Conservation (phyloP, 1,284 basidiomycete species). For the Lentinula novae-zelandiae region DNA sequence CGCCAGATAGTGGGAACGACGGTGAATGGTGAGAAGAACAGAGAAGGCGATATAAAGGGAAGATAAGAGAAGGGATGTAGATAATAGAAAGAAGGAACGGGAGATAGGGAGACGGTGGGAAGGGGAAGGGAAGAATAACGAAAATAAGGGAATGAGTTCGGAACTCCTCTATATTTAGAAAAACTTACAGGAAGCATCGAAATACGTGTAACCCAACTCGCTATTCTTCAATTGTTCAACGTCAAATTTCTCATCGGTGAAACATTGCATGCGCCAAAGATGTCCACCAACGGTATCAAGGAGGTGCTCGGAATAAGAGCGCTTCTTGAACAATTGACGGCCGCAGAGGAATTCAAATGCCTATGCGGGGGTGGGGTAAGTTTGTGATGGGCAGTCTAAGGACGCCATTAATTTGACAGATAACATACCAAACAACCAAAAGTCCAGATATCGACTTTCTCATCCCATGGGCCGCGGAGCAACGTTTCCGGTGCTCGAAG, state of each 20-base stretch:
- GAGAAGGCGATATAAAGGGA: neutral
- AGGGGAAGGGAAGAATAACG: neutral
- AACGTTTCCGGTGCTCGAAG: constrained; percentile 29
- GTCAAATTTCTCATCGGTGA: constrained; percentile 10
- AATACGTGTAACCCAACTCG: constrained; percentile 2
- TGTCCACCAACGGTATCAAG: constrained; percentile 7
- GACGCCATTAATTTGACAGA: neutral
- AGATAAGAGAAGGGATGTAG: neutral
- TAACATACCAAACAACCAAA: constrained; percentile 28
- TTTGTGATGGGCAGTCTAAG: neutral
- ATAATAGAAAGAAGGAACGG: neutral
- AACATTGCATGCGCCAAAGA: constrained; percentile 10
- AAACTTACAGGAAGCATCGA: constrained; percentile 5
- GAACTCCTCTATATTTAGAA: neutral
- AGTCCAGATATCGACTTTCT: constrained; percentile 30
- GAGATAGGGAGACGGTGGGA: too few species aligned
- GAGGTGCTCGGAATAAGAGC: constrained; percentile 8
- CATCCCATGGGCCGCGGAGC: constrained; percentile 26
- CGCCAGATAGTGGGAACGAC: neutral
- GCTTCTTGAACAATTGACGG: constrained; percentile 9
- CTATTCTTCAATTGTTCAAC: constrained; percentile 5
- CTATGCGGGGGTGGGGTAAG: neutral
- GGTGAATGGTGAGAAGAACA: neutral
- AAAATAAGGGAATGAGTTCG: neutral
- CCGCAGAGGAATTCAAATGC: constrained; percentile 11